These are phyloP conservation scores for Myriangium duriaei DNA, from an alignment of 2,329 filamentous ascomycete species.

Conservation along the genomic window DNA sequence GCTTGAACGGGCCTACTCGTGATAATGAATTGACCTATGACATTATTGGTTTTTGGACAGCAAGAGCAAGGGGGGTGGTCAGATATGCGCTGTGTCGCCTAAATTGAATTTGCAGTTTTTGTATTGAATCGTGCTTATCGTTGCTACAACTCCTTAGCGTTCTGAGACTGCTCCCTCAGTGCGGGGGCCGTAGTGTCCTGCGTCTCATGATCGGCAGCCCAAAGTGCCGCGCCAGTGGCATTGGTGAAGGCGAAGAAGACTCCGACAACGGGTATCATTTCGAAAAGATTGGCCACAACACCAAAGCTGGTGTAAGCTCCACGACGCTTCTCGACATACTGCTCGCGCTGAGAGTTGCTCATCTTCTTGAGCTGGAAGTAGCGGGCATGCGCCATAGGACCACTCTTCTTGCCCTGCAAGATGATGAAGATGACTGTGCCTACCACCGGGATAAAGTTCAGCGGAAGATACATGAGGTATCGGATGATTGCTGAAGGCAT, in stretches of 20 bases:
- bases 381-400: constrained; percentile 44
- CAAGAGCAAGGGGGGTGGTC: constrained; percentile 1
- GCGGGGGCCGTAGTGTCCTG: constrained; percentile 20
- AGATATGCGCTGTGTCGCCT: background rate
- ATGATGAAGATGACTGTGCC: constrained; percentile 72
- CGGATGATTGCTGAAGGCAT: constrained; percentile 51
- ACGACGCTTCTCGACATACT: constrained; percentile 57
- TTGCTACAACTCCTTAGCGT: constrained; percentile 10
- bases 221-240: constrained; percentile 82
- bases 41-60: too few relatives aligned
- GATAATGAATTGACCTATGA: too few relatives aligned
- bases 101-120: background rate
- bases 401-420: constrained; percentile 48
- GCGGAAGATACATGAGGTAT: constrained; percentile 73
- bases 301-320: constrained; percentile 67
- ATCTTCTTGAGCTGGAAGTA: constrained; percentile 91
- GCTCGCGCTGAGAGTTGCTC: constrained; percentile 49
- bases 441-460: constrained; percentile 86
- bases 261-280: constrained; percentile 71
- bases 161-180: constrained; percentile 22
- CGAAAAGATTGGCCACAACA: constrained; percentile 67
- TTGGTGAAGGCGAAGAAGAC: constrained; percentile 87
- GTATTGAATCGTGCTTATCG: background rate
- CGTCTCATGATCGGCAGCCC: constrained; percentile 55
- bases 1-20: too few relatives aligned